Percentiles rank a stretch among this genome's conserved stretches.
Conservation (phyloP, 1,284 basidiomycete species). For the Ceratobasidium sp. region DNA sequence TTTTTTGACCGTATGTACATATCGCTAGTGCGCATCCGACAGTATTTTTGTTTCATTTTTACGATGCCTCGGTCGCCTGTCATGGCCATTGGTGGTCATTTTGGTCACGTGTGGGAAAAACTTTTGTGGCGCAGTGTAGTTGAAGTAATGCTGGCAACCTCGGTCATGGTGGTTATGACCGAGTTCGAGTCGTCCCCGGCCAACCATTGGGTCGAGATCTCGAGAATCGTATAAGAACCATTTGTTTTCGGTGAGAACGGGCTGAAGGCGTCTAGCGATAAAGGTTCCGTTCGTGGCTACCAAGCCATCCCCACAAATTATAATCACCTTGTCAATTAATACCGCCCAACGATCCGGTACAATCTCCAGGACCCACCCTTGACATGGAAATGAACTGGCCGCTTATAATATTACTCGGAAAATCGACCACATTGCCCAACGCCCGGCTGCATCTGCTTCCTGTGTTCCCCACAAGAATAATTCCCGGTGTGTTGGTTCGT, state of each 20-base stretch:
- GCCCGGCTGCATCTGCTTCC: constrained; percentile 74
- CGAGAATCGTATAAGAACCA: constrained; percentile 28
- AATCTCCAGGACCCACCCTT: constrained; percentile 15
- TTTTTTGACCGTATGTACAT: too few species aligned
- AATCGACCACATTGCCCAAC: constrained; percentile 74
- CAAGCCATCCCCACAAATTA: constrained; percentile 32
- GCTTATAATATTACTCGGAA: constrained; percentile 66
- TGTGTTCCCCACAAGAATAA: constrained; percentile 74
- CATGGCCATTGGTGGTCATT: too few species aligned
- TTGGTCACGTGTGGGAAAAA: too few species aligned
- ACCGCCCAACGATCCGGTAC: not conserved
- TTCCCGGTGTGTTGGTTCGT: constrained; percentile 50
- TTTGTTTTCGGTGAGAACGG: not conserved
- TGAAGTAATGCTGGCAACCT: not conserved
- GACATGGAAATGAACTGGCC: constrained; percentile 43
- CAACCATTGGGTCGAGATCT: constrained; percentile 39
- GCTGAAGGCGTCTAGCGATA: constrained; percentile 9
- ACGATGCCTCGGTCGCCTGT: too few species aligned
- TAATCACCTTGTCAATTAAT: not conserved
- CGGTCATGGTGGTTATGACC: not conserved
- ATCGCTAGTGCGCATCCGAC: too few species aligned
- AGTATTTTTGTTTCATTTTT: too few species aligned
- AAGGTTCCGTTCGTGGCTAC: constrained; percentile 36
- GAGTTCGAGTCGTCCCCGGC: constrained; percentile 26
- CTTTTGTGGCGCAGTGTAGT: too few species aligned